Evolutionary conservation across 176 grass and related monocot species (phyloP), one percentile per base, ranked within the genome.

Genomic region (Ampelocalamus luodianensis): DNA sequence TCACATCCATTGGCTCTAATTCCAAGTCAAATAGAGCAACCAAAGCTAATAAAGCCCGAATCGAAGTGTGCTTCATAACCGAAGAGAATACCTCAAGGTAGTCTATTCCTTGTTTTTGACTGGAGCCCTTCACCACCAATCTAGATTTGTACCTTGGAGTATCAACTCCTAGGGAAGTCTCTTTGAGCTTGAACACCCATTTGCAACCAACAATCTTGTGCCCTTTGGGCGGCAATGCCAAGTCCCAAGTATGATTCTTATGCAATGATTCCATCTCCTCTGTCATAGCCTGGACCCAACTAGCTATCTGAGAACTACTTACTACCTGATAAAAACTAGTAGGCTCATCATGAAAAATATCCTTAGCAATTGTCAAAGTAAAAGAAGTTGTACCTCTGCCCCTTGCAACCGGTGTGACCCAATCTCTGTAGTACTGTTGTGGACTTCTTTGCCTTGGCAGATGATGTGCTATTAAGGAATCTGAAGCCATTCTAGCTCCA

Each of bases 181-280:
- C 14, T 67, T 20, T 62, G 60, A 27, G 60, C 4, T 27, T 79
- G 6, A 84, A 89, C 29, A 85, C 27, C 73, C 43, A 89, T 62
- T 89, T 89, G 11, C 67, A 85, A 27, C 38, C 74, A 15, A 89
- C 10, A n/a, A 63, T 53, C 11, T 85, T 85, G 14, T 10, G 37
- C 17, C 81, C 73, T 74, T 85, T 56, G 4, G 65, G 54, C 32
- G 42, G 10, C 24, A 84, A 51, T 3, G 85, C 74, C 0, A 81
- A 42, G 8, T 79, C 46, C 76, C 55, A 89, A 43, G 29, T 83
- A 0, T 60, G 4, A 65, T 85, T 89, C 14, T 60, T 79, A 8
- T 89, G 23, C 27, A 85, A 29, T 68, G 44, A 81, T 42, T 42
- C 37, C 48, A 83, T 88, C 14, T 83, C 32, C 9, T 88, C 39